Base-by-base conservation (phyloP, 805 yeast genomes). In the Yamadazyma sp. region DNA sequence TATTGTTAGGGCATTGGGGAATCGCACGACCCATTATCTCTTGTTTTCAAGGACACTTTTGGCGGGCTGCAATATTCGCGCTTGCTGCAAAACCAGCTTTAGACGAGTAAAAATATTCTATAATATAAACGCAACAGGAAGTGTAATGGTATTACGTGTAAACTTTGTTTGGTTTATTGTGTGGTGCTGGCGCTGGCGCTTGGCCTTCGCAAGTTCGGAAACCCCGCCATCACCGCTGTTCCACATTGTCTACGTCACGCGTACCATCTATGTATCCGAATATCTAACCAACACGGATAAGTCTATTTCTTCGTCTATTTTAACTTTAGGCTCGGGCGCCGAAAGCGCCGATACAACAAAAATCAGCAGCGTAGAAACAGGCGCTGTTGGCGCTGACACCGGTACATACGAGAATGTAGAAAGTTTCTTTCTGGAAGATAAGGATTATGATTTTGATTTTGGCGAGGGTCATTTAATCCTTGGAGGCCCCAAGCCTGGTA, bases 11-110 rank as follows among this genome's bases (percentile, higher is more conserved):
- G 11, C 35, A 32, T 32, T 32, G 35, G 28, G 27, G 8, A 11
- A 4, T 9, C n/a, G n/a, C 35, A 32, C 35, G 35, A 11, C 21
- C 22, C 11, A 30, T 30, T 19, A 19, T 30, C 21, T 10, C 19
- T 14, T 14, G 11, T 3, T 4, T 16, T 20, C 13, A 6, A n/a
- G 24, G 6, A 4, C 17, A 20, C 3, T 30, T 19, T 19, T 8
- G 13, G 18, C 35, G 27, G 35, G 28, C 35, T 10, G 15, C 25
- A 20, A 19, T n/a, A 19, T 20, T 11, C 32, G 32, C 33, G 33
- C 33, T 30, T 30, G 33, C 33, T 30, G 33, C 33, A 31, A 32
- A 30, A 32, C 21, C 28, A 30, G 21, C 25, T 22, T 11, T 32
- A 19, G 33, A 30, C 33, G 35, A 32, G 27, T 11, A 13, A 28